These are phyloP conservation scores for Cercospora zeina DNA, from an alignment of 2,329 filamentous ascomycete species.

Conservation along the genomic window DNA sequence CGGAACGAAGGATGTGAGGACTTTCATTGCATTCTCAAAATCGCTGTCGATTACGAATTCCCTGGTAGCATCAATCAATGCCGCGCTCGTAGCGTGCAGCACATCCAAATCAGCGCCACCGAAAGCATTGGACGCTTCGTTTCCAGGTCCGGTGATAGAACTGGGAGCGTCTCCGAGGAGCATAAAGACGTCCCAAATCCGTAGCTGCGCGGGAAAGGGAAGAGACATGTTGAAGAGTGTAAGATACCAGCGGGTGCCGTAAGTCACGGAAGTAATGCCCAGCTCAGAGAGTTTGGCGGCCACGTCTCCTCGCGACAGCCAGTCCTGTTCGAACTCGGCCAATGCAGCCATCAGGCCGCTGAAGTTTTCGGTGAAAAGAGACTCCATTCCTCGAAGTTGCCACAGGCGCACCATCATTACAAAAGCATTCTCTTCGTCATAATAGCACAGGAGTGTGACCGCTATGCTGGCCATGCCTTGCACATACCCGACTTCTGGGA, in stretches of 20 bases:
- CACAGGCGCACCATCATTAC: constrained; percentile 96
- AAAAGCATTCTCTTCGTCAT: constrained; percentile 90
- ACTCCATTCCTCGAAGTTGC: constrained; percentile 81
- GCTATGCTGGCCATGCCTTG: constrained; percentile 96
- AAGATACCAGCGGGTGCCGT: constrained; percentile 94
- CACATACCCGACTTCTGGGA: constrained; percentile 88
- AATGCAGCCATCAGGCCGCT: constrained; percentile 82
- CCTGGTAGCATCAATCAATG: constrained; percentile 84
- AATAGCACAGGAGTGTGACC: constrained; percentile 92
- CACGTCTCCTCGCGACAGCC: constrained; percentile 78
- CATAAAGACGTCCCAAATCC: constrained; percentile 98
- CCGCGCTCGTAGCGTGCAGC: constrained; percentile 84
- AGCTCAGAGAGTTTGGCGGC: constrained; percentile 74
- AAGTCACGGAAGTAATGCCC: constrained; percentile 82
- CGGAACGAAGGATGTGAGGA: constrained; percentile 88
- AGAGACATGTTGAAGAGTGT: constrained; percentile 97
- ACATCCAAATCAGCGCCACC: constrained; percentile 72
- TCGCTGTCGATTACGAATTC: constrained; percentile 89
- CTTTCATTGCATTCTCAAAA: constrained; percentile 98
- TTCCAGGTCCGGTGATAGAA: background rate
- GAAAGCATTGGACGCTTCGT: constrained; percentile 38
- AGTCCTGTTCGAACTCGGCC: constrained; percentile 78
- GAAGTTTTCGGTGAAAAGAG: constrained; percentile 82
- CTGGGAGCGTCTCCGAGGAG: constrained; percentile 70
- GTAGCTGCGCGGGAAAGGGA: constrained; percentile 88